phyloP scores from a whole-genome alignment of 768 basidiomycete genomes.

The Pleurotus sapidus region DNA sequence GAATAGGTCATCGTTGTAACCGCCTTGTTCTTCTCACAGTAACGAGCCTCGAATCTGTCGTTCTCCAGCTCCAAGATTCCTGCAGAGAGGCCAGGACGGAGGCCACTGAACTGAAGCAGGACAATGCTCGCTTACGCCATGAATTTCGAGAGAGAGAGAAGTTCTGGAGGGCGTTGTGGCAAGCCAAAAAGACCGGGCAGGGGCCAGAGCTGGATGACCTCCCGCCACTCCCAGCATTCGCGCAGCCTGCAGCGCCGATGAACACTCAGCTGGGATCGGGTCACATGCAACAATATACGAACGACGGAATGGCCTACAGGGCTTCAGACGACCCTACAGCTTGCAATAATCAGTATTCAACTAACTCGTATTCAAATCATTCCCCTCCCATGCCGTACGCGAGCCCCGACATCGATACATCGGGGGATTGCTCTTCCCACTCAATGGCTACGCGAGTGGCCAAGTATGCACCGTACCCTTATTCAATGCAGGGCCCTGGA shows the following conservation, averaged over 20 bases:
- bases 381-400: constrained; percentile 44
- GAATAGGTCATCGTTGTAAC: constrained; percentile 15
- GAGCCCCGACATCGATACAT: constrained; percentile 20
- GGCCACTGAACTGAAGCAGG: constrained; percentile 57
- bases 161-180: constrained; percentile 68
- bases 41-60: constrained; percentile 81
- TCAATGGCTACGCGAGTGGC: constrained; percentile 33
- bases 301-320: constrained; percentile 44
- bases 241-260: constrained; percentile 26
- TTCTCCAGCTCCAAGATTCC: constrained; percentile 80
- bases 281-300: constrained; percentile 32
- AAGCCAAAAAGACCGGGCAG: constrained; percentile 57
- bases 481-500: constrained; percentile 28
- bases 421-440: constrained; percentile 26
- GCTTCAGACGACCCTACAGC: constrained; percentile 40
- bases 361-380: constrained; percentile 38
- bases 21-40: constrained; percentile 37
- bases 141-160: constrained; percentile 73
- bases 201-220: constrained; percentile 51
- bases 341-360: constrained; percentile 43
- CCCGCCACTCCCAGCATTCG: constrained; percentile 37
- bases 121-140: constrained; percentile 61
- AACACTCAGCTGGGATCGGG: constrained; percentile 30
- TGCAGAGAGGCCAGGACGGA: constrained; percentile 67
- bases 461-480: constrained; percentile 52